These are phyloP conservation scores for Triticum monococcum DNA, from an alignment of 176 grass and related monocot species.

Conservation along the genomic window DNA sequence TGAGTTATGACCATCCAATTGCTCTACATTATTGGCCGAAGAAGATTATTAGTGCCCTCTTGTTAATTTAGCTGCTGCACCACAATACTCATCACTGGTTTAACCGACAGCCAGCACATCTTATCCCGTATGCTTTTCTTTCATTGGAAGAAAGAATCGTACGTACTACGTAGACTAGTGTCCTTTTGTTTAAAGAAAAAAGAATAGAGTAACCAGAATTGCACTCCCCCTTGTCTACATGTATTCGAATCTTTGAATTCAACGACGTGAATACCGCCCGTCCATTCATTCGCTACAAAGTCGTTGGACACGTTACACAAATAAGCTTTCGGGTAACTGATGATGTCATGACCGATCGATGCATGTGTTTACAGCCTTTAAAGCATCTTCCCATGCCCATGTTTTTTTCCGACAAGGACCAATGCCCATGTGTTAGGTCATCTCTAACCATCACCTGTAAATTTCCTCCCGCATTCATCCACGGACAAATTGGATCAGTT, in stretches of 20 bases:
- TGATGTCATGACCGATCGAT: too few relatives aligned
- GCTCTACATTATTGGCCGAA: not conserved
- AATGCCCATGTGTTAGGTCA: too few relatives aligned
- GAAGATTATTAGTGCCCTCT: not conserved
- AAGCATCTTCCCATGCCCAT: too few relatives aligned
- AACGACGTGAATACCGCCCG: not conserved
- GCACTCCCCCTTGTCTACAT: not conserved
- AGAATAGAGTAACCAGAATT: not conserved
- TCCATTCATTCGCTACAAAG: not conserved
- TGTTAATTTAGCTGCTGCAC: not conserved
- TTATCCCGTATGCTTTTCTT: conserved; percentile 44
- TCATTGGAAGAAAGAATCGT: conserved; percentile 47
- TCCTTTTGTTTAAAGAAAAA: not conserved
- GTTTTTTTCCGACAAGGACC: too few relatives aligned
- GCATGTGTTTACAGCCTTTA: too few relatives aligned
- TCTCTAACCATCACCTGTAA: too few relatives aligned
- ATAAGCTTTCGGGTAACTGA: not conserved
- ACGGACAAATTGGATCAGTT: too few relatives aligned
- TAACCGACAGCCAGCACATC: not conserved
- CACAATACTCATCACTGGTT: not conserved
- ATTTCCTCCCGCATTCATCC: too few relatives aligned
- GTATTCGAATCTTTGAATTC: conserved; percentile 34
- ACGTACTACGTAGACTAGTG: not conserved
- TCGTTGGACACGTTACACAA: not conserved
- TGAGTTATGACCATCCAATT: not conserved